These are phyloP conservation scores for Geotrichum cucujoidarum DNA, from an alignment of 1,139 yeast genomes.

Conservation along the genomic window DNA sequence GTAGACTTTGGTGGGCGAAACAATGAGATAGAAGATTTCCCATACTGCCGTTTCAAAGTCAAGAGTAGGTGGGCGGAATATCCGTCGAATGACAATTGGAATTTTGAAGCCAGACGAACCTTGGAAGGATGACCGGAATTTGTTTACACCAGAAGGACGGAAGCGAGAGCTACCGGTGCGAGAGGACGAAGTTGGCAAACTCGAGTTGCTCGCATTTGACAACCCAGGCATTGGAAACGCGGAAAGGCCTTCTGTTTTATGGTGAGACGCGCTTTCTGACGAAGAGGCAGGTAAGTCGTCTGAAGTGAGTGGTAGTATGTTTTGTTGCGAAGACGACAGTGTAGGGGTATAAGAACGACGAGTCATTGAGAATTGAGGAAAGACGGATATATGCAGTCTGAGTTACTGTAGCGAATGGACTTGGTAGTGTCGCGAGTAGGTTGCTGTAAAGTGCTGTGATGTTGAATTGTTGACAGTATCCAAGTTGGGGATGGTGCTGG, in stretches of 20 bases:
- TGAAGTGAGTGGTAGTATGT: slow-evolving; percentile 4
- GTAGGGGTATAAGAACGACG: slow-evolving; percentile 12
- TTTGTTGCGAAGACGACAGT: slow-evolving; percentile 6
- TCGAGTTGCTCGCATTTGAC: not conserved
- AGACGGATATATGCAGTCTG: too few relatives aligned
- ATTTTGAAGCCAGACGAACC: slow-evolving; percentile 13
- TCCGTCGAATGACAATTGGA: slow-evolving; percentile 35
- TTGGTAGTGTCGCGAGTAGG: too few relatives aligned
- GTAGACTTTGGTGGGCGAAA: slow-evolving; percentile 77
- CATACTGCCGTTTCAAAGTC: slow-evolving; percentile 91
- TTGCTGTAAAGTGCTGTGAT: too few relatives aligned
- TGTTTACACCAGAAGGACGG: not conserved
- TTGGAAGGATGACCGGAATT: slow-evolving; percentile 8
- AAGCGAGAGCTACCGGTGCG: slow-evolving; percentile 16
- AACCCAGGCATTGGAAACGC: slow-evolving; percentile 1
- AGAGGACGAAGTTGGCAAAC: slow-evolving; percentile 7
- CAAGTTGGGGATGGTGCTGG: too few relatives aligned
- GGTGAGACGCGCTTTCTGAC: slow-evolving; percentile 1
- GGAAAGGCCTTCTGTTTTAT: not conserved
- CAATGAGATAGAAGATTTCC: slow-evolving; percentile 74
- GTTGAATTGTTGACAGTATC: too few relatives aligned
- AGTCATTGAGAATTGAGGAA: slow-evolving; percentile 10
- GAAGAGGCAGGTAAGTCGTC: not conserved
- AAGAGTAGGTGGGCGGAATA: slow-evolving; percentile 71
- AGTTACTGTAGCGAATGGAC: too few relatives aligned